Evolutionary conservation across 2,329 filamentous ascomycete species (phyloP).

Genomic region (Epichloe gansuensis): DNA sequence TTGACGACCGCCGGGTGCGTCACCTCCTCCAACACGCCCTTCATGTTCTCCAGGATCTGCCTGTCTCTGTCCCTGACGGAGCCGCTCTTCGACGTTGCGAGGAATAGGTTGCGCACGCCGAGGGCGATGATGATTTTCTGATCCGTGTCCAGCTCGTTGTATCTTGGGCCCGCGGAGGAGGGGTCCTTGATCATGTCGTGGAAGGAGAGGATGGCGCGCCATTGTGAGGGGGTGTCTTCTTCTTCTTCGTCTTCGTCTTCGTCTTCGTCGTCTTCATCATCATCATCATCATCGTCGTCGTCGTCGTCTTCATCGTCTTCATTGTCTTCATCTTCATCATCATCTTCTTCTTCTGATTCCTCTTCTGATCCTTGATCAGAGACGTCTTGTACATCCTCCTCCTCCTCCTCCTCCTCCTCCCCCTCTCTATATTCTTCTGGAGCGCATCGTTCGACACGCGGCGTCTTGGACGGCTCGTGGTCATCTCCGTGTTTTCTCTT

Average conservation of each 20-base stretch:
- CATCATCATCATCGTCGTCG: neutral
- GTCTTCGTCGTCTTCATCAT: neutral
- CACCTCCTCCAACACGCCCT: slow-evolving; percentile 1
- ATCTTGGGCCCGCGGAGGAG: neutral
- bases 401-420: too few relatives aligned
- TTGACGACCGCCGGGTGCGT: neutral
- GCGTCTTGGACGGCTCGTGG: neutral
- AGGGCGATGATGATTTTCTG: slow-evolving; percentile 7
- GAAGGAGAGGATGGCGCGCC: slow-evolving; percentile 5
- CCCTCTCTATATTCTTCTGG: neutral
- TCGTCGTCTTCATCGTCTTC: neutral
- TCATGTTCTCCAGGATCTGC: slow-evolving; percentile 4
- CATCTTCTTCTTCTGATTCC: neutral
- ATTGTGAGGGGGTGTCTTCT: neutral
- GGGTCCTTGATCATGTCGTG: slow-evolving; percentile 5
- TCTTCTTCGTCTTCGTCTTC: neutral
- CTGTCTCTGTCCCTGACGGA: slow-evolving; percentile 3
- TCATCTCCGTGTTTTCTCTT: neutral
- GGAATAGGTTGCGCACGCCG: slow-evolving; percentile 5
- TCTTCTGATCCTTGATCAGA: too few relatives aligned
- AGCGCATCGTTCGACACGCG: neutral
- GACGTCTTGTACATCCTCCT: neutral
- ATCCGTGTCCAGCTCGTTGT: neutral
- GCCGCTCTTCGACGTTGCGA: neutral
- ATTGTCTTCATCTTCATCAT: neutral